Conservation (phyloP, 495 filamentous ascomycete genomes). For the Aspergillus affinis region DNA sequence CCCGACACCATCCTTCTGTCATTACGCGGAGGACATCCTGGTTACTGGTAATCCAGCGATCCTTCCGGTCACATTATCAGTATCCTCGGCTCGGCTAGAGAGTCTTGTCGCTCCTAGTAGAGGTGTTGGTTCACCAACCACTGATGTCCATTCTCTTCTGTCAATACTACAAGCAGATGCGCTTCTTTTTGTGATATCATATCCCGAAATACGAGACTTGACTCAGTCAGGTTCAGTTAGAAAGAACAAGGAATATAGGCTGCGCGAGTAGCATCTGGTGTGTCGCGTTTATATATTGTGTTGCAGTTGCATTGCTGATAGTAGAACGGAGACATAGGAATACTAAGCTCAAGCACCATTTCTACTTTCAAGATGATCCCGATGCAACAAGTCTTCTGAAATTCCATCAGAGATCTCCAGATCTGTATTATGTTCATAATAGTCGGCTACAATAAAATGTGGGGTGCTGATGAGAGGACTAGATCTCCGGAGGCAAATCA, state of each 20-base stretch:
- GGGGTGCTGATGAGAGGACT: no score
- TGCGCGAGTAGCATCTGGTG: not conserved
- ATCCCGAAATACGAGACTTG: not conserved
- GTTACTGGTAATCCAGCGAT: not conserved
- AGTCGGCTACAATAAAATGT: no score
- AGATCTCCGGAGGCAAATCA: no score
- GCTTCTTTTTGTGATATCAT: not conserved
- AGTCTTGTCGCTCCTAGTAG: not conserved
- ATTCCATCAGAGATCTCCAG: no score
- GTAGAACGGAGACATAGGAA: not conserved
- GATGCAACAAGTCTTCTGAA: not conserved
- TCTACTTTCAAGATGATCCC: not conserved
- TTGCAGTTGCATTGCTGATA: not conserved
- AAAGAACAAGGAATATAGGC: not conserved
- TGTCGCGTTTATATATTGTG: not conserved
- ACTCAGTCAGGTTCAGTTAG: no score
- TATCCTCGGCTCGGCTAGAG: not conserved
- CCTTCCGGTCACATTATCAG: not conserved
- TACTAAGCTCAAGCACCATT: not conserved
- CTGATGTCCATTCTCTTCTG: no score
- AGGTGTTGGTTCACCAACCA: not conserved
- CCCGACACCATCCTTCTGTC: not conserved
- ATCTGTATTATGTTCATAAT: no score
- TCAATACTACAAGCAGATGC: no score
- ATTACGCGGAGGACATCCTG: no score